Evolutionary conservation across 2,329 filamentous ascomycete genomes (phyloP), one percentile per base, ranked within the genome.

Genomic region (Fusarium heterosporum): DNA sequence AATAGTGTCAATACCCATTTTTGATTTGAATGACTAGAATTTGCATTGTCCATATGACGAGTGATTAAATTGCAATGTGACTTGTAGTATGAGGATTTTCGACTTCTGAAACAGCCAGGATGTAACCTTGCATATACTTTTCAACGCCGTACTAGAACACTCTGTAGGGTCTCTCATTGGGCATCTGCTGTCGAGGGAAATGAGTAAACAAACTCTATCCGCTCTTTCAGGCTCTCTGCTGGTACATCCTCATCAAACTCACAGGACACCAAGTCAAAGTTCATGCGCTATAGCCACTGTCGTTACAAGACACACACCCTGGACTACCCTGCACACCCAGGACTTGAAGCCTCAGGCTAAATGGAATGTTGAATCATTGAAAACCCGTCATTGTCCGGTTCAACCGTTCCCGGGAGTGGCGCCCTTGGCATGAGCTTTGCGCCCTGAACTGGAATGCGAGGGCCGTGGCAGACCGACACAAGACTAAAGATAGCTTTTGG

Each of bases 401-500:
- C 64, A 64, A 52, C 51, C 54, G 64, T 61, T 50, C 34, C 40
- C 64, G 64, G 64, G 53, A 64, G 59, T 64, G 64, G 64, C 64
- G 58, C 42, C 29, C 64, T 64, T 52, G 61, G 64, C 43, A 50
- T 64, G 47, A 58, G 52, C 52, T 39, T 22, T 34, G 36, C 36
- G 36, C 30, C 53, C 12, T 32, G n/a, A 7, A 30, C 45, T 68
- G 59, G 64, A 68, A 67, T 68, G 59, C 19, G 16, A n/a, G 16
- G 40, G 13, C 7, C 48, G 26, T 41, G 39, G 29, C 34, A 14
- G 36, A 28, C 17, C 25, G 29, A 25, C 30, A 22, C 22, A 22
- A 22, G 26, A 38, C 45, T 49, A 29, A 51, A 46, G 22, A 32
- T 55, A 39, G 36, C 16, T 38, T n/a, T 16, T 11, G 38, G 38